Evolutionary conservation across 2,329 filamentous ascomycete species (phyloP).

Genomic region (Exophiala dermatitidis): DNA sequence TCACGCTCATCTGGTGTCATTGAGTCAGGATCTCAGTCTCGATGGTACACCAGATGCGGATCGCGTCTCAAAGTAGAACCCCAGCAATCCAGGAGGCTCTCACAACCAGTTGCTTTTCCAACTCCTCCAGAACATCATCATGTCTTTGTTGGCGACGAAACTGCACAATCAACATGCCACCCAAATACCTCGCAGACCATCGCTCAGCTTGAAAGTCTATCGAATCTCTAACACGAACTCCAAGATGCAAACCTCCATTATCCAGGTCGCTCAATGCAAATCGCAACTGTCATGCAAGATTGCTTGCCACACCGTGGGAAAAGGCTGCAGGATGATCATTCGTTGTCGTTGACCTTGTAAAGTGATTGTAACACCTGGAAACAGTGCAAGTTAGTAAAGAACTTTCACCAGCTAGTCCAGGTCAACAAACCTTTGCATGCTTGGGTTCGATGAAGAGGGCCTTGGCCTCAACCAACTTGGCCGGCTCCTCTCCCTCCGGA

Average conservation of each 20-base stretch:
- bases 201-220: no score
- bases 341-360: slow-evolving; percentile 11
- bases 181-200: no score
- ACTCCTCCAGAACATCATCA: background rate
- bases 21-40: no score
- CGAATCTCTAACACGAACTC: background rate
- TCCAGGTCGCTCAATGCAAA: background rate
- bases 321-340: background rate
- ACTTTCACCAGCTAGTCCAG: background rate
- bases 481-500: slow-evolving; percentile 54
- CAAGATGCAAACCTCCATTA: background rate
- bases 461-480: slow-evolving; percentile 71
- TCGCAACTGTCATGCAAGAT: background rate
- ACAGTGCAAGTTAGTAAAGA: slow-evolving; percentile 3
- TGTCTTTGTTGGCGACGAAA: background rate
- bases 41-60: no score
- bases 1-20: no score
- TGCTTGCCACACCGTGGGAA: no score
- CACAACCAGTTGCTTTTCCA: background rate
- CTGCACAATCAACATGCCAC: no score
- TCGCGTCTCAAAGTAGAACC: no score
- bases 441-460: slow-evolving; percentile 85
- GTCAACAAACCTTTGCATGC: slow-evolving; percentile 58
- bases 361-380: slow-evolving; percentile 24
- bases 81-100: no score